Evolutionary conservation across 306 rosid genomes (phyloP).

Genomic region (Hippophae rhamnoides): DNA sequence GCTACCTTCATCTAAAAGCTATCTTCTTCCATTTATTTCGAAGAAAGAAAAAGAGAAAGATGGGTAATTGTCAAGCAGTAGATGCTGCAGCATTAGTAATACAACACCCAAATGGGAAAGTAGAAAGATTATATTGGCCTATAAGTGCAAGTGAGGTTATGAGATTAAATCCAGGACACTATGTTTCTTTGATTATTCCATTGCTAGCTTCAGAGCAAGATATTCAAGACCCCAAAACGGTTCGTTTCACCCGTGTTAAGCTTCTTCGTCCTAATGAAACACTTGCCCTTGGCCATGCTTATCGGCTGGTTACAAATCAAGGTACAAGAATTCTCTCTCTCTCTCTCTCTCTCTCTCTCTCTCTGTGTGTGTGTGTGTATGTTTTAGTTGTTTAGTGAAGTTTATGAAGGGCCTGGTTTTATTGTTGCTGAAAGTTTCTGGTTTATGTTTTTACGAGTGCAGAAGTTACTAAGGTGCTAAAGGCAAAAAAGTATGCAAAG

Average conservation of each 20-base stretch:
- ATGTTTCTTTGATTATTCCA: conserved; percentile 86
- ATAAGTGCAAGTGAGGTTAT: conserved; percentile 73
- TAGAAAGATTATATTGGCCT: conserved; percentile 76
- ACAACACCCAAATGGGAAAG: conserved; percentile 85
- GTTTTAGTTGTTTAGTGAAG: background rate
- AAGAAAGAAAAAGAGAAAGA: conserved; percentile 1
- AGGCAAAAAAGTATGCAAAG: conserved; percentile 77
- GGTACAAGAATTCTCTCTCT: conserved; percentile 24
- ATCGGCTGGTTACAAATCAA: conserved; percentile 77
- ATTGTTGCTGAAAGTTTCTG: background rate
- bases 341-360: no score
- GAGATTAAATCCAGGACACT: conserved; percentile 80
- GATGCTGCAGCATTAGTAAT: conserved; percentile 98
- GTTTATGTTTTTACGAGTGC: conserved; percentile 15
- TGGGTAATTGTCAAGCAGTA: conserved; percentile 97
- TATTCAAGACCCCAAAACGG: conserved; percentile 22
- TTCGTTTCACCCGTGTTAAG: conserved; percentile 86
- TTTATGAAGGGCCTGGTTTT: background rate
- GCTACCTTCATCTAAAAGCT: no score
- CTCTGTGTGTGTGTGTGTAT: background rate
- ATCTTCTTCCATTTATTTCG: no score
- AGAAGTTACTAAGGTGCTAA: conserved; percentile 88
- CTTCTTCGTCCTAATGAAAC: conserved; percentile 79
- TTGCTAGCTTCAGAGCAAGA: conserved; percentile 45
- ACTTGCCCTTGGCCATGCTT: conserved; percentile 96